Evolutionary conservation across 352 stramenopile genomes (phyloP).

Genomic region (Pseudoperonospora humuli): DNA sequence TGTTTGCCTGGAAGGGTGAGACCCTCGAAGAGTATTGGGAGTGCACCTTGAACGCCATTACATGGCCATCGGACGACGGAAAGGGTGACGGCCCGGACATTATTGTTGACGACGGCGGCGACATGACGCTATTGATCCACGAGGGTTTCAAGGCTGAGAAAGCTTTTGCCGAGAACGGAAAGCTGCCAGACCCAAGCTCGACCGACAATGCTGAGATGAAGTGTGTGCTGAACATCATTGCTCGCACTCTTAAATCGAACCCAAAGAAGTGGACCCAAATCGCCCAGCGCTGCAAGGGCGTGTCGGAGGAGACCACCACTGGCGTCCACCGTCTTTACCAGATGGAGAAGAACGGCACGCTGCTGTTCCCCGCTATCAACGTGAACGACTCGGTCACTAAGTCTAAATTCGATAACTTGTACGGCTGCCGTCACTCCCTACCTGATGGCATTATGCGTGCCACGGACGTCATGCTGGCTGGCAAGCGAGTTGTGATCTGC

Average conservation of each 20-base stretch:
- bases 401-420: slow-evolving; percentile 99
- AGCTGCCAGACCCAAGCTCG: slow-evolving; percentile 90
- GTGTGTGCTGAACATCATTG: slow-evolving; percentile 96
- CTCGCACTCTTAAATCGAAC: slow-evolving; percentile 89
- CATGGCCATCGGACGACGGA: slow-evolving; percentile 93
- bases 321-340: slow-evolving; percentile 97
- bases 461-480: slow-evolving; percentile 98
- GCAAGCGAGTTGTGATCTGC: slow-evolving; percentile 97
- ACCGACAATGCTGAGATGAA: slow-evolving; percentile 98
- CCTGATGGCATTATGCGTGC: slow-evolving; percentile 98
- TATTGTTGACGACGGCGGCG: slow-evolving; percentile 98
- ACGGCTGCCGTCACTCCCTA: slow-evolving; percentile 98
- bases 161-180: slow-evolving; percentile 89
- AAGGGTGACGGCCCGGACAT: slow-evolving; percentile 96
- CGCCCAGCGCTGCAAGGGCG: slow-evolving; percentile 90
- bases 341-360: slow-evolving; percentile 94
- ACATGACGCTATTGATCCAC: slow-evolving; percentile 99
- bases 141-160: slow-evolving; percentile 97
- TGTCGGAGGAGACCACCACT: slow-evolving; percentile 98
- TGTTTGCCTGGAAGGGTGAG: slow-evolving; percentile 99
- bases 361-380: slow-evolving; percentile 98
- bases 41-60: slow-evolving; percentile 97
- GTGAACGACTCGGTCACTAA: slow-evolving; percentile 99
- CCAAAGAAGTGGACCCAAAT: slow-evolving; percentile 97
- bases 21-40: slow-evolving; percentile 98